Base-by-base conservation (phyloP, 768 basidiomycete species). In the Tubosaeta brunneosetosa region DNA sequence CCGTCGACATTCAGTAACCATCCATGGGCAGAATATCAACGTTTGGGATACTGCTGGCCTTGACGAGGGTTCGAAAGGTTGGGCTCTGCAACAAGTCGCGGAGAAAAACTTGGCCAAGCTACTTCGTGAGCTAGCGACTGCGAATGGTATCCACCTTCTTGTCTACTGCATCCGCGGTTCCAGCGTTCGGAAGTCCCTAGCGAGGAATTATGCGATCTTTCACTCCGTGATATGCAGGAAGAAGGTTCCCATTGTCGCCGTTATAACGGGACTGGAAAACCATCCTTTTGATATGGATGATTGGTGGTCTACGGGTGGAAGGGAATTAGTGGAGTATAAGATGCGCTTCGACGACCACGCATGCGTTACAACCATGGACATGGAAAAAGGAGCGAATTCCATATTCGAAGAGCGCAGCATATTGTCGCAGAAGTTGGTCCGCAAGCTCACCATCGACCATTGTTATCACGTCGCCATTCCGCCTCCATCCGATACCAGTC, bases 301-400 rank as follows among this genome's bases (percentile, higher is more conserved):
- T 41, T 77, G 76, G 76, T 77, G 74, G 76, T 34, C 27, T 4
- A 51, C 48, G 41, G 74, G 74, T 47, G 58, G 68, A 45, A 54
- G 54, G 34, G 56, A 55, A 2, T 67, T 78, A 47, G 59, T 55
- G 40, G 51, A 44, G 27, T 59, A 69, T 44, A 64, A 64, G 27
- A 78, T 77, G 62, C 50, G 53, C 38, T 75, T 75, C n/a, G 53
- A 64, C 17, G 69, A 62, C 8, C 67, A 73, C n/a, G 77, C 73
- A 16, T 77, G 77, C 52, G 66, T 77, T 47, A 76, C 74, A 3
- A 70, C 74, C 19, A 61, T 70, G 13, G 54, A 56, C 37, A 54
- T 47, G 55, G n/a, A 32, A 9, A 61, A 47, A 33, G n/a, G 50
- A 29, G 41, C 8, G n/a, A 53, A 56, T 29, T 51, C 58, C 13